Evolutionary conservation across 164 flowering plant genomes (phyloP), one percentile per base, ranked within the genome.

Genomic region (Saururus chinensis): DNA sequence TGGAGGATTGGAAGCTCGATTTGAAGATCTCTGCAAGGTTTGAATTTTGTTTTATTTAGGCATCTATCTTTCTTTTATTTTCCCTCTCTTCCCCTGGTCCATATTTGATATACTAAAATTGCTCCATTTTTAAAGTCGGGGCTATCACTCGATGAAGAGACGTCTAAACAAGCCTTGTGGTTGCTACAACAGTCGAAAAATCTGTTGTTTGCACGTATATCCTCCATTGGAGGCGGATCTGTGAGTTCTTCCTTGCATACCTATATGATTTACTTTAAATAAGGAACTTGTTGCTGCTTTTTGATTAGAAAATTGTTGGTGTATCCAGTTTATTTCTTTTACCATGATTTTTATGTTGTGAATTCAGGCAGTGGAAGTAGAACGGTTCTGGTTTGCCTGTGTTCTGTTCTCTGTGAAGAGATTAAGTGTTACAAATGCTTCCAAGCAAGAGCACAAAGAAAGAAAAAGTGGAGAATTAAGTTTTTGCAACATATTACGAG

Each of bases 301-400:
- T 58, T 19, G 16, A n/a, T 21, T 24, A 21, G 7, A 25, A 11
- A 21, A 5, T 57, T 10, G 6, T 16, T n/a, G 25, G 42, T 53
- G 12, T 60, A 12, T 40, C 42, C 5, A 9, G 19, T 53, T 37
- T 30, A 25, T 30, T 45, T 62, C 10, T 4, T 40, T 42, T 60
- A 9, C 10, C 40, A 13, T 60, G 30, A 19, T 25, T 26, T 56
- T 51, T 16, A 23, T 51, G 2, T 60, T 19, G 41, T 64, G 30
- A 20, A 59, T 4, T 63, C 79, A 92, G 99, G 80, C 77, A 0
- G 96, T 85, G 64, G 97, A 93, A 76, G 79, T 78, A 22, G 97
- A 90, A 60, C 71, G 85, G 52, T 82, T 66, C 65, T 88, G 95
- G 97, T 86, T 85, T 80, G 86, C 96, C 0, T 84, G 84, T 67